Base-by-base conservation (phyloP, 768 basidiomycete species). In the Guyanaporus albipodus region DNA sequence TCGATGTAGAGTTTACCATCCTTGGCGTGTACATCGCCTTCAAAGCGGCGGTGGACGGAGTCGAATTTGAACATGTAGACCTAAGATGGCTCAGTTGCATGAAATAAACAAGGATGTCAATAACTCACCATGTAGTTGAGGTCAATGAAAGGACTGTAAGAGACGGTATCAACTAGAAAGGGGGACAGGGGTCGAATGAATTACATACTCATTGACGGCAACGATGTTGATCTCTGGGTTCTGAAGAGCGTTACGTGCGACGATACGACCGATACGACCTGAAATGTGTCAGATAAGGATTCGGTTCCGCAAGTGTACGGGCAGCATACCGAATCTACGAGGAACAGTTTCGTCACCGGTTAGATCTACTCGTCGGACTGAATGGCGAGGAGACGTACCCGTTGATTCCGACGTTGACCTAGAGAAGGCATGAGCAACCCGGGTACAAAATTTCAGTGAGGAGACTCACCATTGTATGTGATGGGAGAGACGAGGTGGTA, bases 21-120 rank as follows among this genome's bases (percentile, higher is more conserved):
- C 74, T 86, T 84, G 70, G 76, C 69, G 69, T 83, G 77, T 58
- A 95, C 79, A 38, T 79, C 68, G 54, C 94, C 95, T 66, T 89
- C 84, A 82, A 87, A 98, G 66, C 87, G 83, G 42, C 92, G 86
- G 73, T 95, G 91, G 54, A 91, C 89, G 47, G 91, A 87, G 68
- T 94, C 91, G 66, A 82, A 94, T 77, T 92, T 95, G 87, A 96
- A 94, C 91, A 96, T 92, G 81, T 96, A 96, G 67, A 93, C 87
- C 88, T 91, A 48, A 18, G 17, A 44, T 26, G 17, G 36, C 17
- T 56, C 27, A 55, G 50, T 24, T 33, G 18, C 14, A 35, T 10
- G 24, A 31, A n/a, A 18, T 9, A 28, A 17, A 18, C 12, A 26
- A 28, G 6, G 23, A 34, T 9, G 1, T 2, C 15, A 38, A 9